Base-by-base conservation (phyloP, 805 yeast species). In the Pichia eremophila region DNA sequence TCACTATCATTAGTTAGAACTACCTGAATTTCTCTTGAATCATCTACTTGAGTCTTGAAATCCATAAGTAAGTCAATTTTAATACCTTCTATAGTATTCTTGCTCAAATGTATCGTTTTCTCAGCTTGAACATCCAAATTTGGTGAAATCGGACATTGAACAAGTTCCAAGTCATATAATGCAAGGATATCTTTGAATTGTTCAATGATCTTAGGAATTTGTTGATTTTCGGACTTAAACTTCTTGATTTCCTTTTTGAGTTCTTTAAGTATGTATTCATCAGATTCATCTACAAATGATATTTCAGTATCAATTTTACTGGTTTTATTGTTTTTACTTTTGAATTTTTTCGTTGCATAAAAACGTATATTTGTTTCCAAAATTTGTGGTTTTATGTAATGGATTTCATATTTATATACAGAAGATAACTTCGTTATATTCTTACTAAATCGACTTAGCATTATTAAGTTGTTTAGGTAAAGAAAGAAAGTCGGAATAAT, bases 1-100 rank as follows among this genome's bases (percentile, higher is more conserved):
- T 17, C 15, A 8, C 25, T 34, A 14, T 37, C 15, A 18, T 42
- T 39, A 5, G 34, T 45, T 14, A 46, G 7, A 8, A 48, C 18
- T 18, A 51, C 9, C 36, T 52, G 55, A 27, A 45, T 32, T 35
- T 52, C 55, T 31, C 41, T 39, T 36, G 41, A 18, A 5, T 18
- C 46, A 14, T 49, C 37, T 18, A 29, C 31, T 6, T 44, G 37
- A 3, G 32, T 31, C 28, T 45, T 37, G 36, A 40, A 48, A 34
- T 52, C 55, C 18, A 52, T 5, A 14, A 52, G 29, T 7, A 48
- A 14, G 18, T 52, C 52, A 39, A 44, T 27, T 19, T 4, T 31
- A n/a, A 18, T 18, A 12, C 25, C 31, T 12, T 29, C 35, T n/a
- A 19, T 18, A 5, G 4, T 8, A 2, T 28, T 8, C 28, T 50